Conservation (phyloP, 2,329 filamentous ascomycete species). For the Alternaria arborescens region DNA sequence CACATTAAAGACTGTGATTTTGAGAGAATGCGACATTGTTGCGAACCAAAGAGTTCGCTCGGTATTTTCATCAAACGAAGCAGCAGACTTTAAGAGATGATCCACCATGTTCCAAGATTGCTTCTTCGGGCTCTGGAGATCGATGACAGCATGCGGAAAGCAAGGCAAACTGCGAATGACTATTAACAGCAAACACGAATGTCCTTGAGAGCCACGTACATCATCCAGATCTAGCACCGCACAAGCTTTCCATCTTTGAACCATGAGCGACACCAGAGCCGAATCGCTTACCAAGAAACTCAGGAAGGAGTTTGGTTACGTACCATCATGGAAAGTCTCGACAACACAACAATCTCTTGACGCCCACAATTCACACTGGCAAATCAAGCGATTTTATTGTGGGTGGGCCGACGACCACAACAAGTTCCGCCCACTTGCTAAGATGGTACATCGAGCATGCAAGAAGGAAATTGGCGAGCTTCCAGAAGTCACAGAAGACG, state of each 20-base stretch:
- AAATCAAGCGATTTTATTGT: neutral
- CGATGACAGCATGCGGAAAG: neutral
- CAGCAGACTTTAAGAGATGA: neutral
- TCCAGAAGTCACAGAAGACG: too few species aligned
- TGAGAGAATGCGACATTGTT: too few species aligned
- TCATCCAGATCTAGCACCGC: too few species aligned
- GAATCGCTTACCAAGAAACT: neutral
- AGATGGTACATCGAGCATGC: too few species aligned
- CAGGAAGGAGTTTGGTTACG: neutral
- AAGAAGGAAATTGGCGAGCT: neutral
- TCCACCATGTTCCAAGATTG: neutral
- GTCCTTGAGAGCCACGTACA: neutral
- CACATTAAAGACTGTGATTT: neutral
- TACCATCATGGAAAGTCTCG: neutral
- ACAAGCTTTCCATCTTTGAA: neutral
- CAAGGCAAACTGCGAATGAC: neutral
- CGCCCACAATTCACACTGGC: neutral
- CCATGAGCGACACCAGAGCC: neutral
- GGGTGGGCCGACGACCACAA: neutral
- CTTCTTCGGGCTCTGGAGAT: neutral
- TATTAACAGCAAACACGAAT: neutral
- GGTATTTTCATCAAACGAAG: too few species aligned
- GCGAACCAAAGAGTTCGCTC: fast-evolving
- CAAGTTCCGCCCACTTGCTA: neutral
- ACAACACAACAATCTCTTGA: neutral